Evolutionary conservation across 2,329 filamentous ascomycete species (phyloP), one percentile per base, ranked within the genome.

Genomic region (Cordyceps tenuipes): DNA sequence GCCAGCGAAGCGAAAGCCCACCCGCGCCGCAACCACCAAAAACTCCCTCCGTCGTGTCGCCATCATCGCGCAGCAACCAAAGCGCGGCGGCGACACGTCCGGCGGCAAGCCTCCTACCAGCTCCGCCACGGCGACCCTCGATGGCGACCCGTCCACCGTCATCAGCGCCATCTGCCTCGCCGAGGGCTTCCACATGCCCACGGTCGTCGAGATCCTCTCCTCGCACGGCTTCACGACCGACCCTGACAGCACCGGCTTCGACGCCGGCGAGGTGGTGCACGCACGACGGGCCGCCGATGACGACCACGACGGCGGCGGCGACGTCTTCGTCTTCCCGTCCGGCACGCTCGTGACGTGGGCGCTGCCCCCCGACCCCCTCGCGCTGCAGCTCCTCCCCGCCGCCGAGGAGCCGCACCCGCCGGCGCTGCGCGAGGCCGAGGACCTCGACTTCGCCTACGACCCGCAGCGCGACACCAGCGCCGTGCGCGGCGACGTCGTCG

Each of bases 251-350:
- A 84, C 80, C 13, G 81, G 78, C 15, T 86, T 87, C 65, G 82
- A 86, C 64, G 75, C 79, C 51, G 77, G 78, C 64, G 83, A 86
- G 67, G 83, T 87, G 6, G 81, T 87, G 53, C 84, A 87, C 68
- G 84, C 83, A 7, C 76, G 82, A 56, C 29, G 29, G 29, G 79
- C 79, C 9, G 77, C 81, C 62, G 82, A 84, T 69, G 79, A 23
- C 23, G 23, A 84, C 61, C 79, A 23, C 23, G 23, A 84, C 61
- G 92, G 91, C 69, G 79, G 84, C 61, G 92, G 91, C 39, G 94
- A 99, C 74, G 85, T 97, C 55, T 97, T 97, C 70, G 87, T 99
- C 60, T 99, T 99, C 66, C 91, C 93, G 9, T 96, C 92, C 0
- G 94, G 94, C 12, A 96, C 92, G 13, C 82, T 97, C 8, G 94